A percentile compares a stretch with the other conserved stretches of the same genome.
These are phyloP conservation scores for Pleochaeta shiraiana DNA, from an alignment of 2,329 filamentous ascomycete species.

Conservation along the genomic window DNA sequence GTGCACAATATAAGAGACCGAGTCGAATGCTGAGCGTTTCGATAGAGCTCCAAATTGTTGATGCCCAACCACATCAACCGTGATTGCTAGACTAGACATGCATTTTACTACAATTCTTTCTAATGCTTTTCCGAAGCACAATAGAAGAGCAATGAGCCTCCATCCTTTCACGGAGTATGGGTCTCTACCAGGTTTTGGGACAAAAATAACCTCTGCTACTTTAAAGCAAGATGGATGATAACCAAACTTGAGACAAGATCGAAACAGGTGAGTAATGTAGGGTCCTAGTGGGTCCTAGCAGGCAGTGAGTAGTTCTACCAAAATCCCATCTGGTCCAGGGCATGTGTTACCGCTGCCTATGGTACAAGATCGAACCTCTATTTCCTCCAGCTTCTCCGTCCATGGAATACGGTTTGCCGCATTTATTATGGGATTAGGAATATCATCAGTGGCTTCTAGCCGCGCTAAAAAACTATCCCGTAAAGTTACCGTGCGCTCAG, in stretches of 20 bases:
- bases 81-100: not conserved
- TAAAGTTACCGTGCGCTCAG: not conserved
- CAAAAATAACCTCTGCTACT: not conserved
- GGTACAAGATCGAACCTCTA: not conserved
- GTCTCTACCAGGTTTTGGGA: constrained; percentile 10
- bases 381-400: not conserved
- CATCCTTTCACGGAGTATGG: not conserved
- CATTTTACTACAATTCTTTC: not conserved
- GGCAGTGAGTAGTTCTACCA: not conserved
- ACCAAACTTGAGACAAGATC: not conserved
- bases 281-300: not conserved
- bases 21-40: not conserved
- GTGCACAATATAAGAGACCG: not conserved
- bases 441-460: not conserved
- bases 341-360: not conserved
- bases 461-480: not conserved
- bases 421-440: not conserved
- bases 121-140: not conserved
- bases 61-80: not conserved
- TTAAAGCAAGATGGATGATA: constrained; percentile 1
- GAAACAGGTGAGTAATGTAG: not conserved
- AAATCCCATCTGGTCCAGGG: not conserved
- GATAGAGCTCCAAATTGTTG: not conserved
- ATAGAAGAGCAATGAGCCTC: not conserved
- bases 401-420: not conserved